Evolutionary conservation across 2,329 filamentous ascomycete genomes (phyloP).

Genomic region (Fusarium lyarnte): DNA sequence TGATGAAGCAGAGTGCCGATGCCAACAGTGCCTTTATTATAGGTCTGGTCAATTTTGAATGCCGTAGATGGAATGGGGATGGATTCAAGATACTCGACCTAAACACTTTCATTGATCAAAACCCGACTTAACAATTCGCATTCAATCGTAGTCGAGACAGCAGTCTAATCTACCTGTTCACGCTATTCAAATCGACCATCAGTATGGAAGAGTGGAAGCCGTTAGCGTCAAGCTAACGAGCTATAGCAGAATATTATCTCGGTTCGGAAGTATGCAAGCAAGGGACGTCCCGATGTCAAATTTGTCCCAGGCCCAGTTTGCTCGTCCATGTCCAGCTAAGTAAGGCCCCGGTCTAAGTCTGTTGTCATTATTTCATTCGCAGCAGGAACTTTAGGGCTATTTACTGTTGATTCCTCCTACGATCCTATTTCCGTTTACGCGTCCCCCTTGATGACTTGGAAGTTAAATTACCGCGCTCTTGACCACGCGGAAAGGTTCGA

Average conservation of each 20-base stretch:
- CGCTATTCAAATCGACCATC: not conserved
- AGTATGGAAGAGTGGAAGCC: not conserved
- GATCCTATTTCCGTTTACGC: not conserved
- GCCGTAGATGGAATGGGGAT: not conserved
- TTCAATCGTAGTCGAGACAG: not conserved
- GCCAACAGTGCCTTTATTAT: not conserved
- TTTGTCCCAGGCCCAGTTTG: conserved; percentile 2
- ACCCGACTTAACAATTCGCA: not conserved
- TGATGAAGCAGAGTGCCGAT: not conserved
- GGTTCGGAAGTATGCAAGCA: conserved; percentile 23
- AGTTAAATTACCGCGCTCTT: not conserved
- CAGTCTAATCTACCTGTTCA: not conserved
- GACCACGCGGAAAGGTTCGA: conserved; percentile 5
- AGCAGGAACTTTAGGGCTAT: not conserved
- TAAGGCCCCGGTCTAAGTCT: not conserved
- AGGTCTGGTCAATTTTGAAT: not conserved
- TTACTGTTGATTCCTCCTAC: not conserved
- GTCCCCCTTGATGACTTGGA: not conserved
- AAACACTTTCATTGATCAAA: not conserved
- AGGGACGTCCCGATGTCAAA: conserved; percentile 21
- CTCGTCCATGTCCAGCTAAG: not conserved
- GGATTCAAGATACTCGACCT: not conserved
- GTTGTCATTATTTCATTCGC: not conserved
- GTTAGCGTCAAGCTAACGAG: conserved; percentile 14
- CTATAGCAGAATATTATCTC: not conserved